These are phyloP conservation scores for Microcyclospora pomicola DNA, from an alignment of 2,329 filamentous ascomycete genomes.

Conservation along the genomic window DNA sequence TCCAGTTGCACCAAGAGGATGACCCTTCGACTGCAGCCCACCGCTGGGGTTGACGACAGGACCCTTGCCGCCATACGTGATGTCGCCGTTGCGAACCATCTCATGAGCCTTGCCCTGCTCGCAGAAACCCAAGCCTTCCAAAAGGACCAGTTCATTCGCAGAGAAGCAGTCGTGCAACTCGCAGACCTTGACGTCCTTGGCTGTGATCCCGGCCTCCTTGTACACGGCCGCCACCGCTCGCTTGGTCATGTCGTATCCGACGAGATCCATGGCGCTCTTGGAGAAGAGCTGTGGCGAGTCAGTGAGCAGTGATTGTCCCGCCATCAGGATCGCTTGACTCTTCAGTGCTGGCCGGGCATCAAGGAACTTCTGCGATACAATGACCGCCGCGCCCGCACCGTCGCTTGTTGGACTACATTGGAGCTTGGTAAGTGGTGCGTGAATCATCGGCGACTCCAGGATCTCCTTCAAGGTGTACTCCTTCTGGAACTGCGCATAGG, in stretches of 20 bases:
- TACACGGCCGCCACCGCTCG: constrained; percentile 55
- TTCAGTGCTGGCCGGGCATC: constrained; percentile 69
- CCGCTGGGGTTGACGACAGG: constrained; percentile 83
- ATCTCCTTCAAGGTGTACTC: constrained; percentile 81
- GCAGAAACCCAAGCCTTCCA: constrained; percentile 70
- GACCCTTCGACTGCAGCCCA: constrained; percentile 86
- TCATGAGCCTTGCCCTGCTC: constrained; percentile 78
- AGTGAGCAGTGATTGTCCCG: constrained; percentile 73
- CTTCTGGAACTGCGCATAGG: constrained; percentile 89
- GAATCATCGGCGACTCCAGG: constrained; percentile 59
- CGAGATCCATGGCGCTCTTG: constrained; percentile 66
- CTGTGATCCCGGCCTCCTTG: constrained; percentile 52
- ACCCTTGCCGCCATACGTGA: constrained; percentile 70
- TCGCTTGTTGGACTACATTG: constrained; percentile 96
- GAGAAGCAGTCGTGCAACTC: constrained; percentile 97
- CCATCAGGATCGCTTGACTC: constrained; percentile 71
- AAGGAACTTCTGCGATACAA: constrained; percentile 82
- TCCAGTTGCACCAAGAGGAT: constrained; percentile 81
- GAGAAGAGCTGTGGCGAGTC: constrained; percentile 72
- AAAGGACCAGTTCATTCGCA: constrained; percentile 80
- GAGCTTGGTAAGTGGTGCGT: constrained; percentile 84
- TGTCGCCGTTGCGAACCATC: constrained; percentile 72
- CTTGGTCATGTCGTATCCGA: constrained; percentile 76
- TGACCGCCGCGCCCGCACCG: constrained; percentile 72
- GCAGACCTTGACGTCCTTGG: constrained; percentile 64